Base-by-base conservation (phyloP, 2,329 filamentous ascomycete genomes). In the Reticulascus tulasneorum region DNA sequence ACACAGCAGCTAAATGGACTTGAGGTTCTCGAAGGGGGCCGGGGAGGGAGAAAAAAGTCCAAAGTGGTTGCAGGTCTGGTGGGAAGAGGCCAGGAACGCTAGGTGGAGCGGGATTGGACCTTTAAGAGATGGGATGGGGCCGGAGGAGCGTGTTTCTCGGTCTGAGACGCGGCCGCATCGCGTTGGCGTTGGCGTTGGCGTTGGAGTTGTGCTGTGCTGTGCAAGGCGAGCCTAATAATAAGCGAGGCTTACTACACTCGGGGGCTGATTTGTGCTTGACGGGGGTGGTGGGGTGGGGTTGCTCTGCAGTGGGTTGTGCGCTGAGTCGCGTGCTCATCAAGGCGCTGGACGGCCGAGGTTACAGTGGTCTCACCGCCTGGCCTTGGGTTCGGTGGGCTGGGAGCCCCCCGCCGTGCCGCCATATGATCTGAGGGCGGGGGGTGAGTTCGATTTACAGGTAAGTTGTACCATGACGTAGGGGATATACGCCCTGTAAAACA, bases 61-160 rank as follows among this genome's bases (percentile, higher is more conserved):
- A 36, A 40, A 38, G 17, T 39, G 34, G 40, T 38, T 40, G 41
- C 33, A 51, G 51, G 53, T 47, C 53, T 41, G 45, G 39, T 46
- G 36, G 38, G 42, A 46, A 38, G 47, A 47, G 46, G 45, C 42
- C 53, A 42, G 26, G 41, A 41, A 40, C 40, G 47, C 45, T 32
- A 40, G 40, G 38, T 35, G 33, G 40, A 45, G 44, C 44, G 50
- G 46, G 45, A 46, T 44, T 42, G 51, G 39, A 33, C 48, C 50
- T 56, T 55, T 55, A 51, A 52, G 46, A 52, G 47, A 42, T 45
- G 50, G 34, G 22, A 32, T 17, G 26, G 35, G 27, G 29, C 33
- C n/a, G n/a, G n/a, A n/a, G 33, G 19, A 38, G 31, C 39, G 39
- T 42, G 39, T 38, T 42, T 32, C 35, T 15, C 17, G 20, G 33